phyloP scores from a whole-genome alignment of 495 filamentous ascomycete species.

The Aspergillus coremiiformis region DNA sequence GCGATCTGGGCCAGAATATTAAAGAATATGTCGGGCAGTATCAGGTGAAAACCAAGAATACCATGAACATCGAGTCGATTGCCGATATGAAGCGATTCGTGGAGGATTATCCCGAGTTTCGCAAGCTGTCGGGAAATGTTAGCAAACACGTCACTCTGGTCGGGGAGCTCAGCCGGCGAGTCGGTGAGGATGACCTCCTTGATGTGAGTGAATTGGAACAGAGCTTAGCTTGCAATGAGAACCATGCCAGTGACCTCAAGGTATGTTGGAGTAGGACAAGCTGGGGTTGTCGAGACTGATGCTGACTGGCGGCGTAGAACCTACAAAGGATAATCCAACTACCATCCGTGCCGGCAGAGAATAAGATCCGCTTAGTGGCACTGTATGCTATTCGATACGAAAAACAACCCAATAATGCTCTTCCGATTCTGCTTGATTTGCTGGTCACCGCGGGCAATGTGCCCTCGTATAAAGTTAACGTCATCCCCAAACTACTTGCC shows the following conservation, averaged over 20 bases:
- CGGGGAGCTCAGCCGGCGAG: constrained; percentile 79
- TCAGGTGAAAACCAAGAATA: constrained; percentile 87
- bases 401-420: constrained; percentile 69
- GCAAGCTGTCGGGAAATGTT: constrained; percentile 93
- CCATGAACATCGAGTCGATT: constrained; percentile 91
- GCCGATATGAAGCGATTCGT: constrained; percentile 98
- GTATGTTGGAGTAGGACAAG: constrained; percentile 36
- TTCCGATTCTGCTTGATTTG: constrained; percentile 77
- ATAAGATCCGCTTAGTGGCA: constrained; percentile 81
- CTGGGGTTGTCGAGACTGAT: not conserved
- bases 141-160: constrained; percentile 97
- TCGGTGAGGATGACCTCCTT: constrained; percentile 74
- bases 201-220: constrained; percentile 97
- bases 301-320: constrained; percentile 43
- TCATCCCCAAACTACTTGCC: constrained; percentile 67
- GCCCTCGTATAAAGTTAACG: constrained; percentile 60
- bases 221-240: constrained; percentile 93
- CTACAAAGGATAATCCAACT: constrained; percentile 78
- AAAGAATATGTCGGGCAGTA: constrained; percentile 99
- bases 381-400: constrained; percentile 90
- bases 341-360: constrained; percentile 62
- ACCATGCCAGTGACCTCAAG: constrained; percentile 78
- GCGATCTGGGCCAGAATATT: constrained; percentile 92
- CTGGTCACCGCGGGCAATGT: constrained; percentile 70
- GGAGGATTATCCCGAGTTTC: constrained; percentile 96